phyloP scores from a whole-genome alignment of 768 basidiomycete genomes.

The Agaricus sinodeliciosus region DNA sequence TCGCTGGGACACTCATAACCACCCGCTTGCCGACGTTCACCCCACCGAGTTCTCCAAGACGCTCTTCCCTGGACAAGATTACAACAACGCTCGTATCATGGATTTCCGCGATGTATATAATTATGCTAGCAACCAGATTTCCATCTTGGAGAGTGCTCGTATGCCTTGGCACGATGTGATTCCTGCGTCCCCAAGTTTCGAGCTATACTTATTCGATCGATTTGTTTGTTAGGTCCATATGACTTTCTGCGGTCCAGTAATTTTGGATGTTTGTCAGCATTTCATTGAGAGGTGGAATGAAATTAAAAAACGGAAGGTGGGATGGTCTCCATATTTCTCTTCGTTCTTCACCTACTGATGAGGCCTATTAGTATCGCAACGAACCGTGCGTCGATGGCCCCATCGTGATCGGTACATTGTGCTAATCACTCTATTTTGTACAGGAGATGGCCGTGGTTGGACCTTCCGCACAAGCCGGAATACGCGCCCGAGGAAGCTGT shows the following conservation, averaged over 20 bases:
- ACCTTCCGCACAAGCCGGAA: slow-evolving; percentile 67
- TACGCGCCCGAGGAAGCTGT: slow-evolving; percentile 62
- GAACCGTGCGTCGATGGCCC: slow-evolving; percentile 34
- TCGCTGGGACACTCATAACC: slow-evolving; percentile 90
- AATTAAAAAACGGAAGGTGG: slow-evolving; percentile 73
- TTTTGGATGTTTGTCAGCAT: slow-evolving; percentile 90
- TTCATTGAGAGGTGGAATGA: slow-evolving; percentile 93
- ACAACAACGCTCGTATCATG: slow-evolving; percentile 82
- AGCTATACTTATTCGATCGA: not conserved
- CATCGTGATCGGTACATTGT: not conserved
- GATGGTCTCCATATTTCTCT: slow-evolving; percentile 6
- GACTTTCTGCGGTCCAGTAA: slow-evolving; percentile 74
- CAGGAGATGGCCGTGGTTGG: slow-evolving; percentile 49
- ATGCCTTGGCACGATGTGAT: slow-evolving; percentile 97
- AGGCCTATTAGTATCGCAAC: slow-evolving; percentile 29
- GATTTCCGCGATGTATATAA: slow-evolving; percentile 83
- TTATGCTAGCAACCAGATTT: slow-evolving; percentile 65
- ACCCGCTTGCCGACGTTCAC: slow-evolving; percentile 89
- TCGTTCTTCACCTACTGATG: not conserved
- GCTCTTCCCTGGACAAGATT: slow-evolving; percentile 91
- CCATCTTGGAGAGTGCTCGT: slow-evolving; percentile 58
- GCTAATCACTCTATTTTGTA: not conserved
- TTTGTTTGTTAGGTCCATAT: slow-evolving; percentile 56
- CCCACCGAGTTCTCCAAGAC: slow-evolving; percentile 78
- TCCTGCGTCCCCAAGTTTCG: not conserved